phyloP scores from a whole-genome alignment of 2,329 filamentous ascomycete genomes.

The Exophiala oligosperma region DNA sequence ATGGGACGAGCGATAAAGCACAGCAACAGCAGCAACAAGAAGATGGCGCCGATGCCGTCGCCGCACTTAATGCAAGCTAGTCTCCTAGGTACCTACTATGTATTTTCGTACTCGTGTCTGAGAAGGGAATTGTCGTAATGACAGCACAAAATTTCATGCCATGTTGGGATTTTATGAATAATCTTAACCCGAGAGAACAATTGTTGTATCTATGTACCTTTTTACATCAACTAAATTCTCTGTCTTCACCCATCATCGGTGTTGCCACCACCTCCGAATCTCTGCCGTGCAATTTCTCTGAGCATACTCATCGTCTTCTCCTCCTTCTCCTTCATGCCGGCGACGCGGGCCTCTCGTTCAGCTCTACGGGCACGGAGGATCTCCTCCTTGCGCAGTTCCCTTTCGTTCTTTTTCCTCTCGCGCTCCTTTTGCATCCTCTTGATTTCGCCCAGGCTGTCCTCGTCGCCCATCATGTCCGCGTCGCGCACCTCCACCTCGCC shows the following conservation, averaged over 20 bases:
- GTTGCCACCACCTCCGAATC: slow-evolving; percentile 59
- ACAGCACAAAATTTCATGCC: too few relatives aligned
- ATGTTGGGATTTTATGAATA: too few relatives aligned
- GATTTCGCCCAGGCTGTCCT: slow-evolving; percentile 59
- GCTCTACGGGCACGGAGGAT: slow-evolving; percentile 70
- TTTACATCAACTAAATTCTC: not conserved
- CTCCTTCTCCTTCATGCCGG: slow-evolving; percentile 72
- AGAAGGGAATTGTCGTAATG: not conserved
- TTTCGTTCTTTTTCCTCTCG: slow-evolving; percentile 76
- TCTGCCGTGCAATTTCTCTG: slow-evolving; percentile 72
- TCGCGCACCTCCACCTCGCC: slow-evolving; percentile 66
- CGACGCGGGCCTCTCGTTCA: slow-evolving; percentile 76
- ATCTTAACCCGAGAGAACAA: too few relatives aligned
- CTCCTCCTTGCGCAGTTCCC: slow-evolving; percentile 81
- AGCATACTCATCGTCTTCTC: slow-evolving; percentile 81
- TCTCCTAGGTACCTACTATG: not conserved
- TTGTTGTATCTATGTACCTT: not conserved
- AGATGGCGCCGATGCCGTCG: slow-evolving; percentile 30
- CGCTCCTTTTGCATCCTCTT: slow-evolving; percentile 66
- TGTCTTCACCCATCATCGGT: not conserved
- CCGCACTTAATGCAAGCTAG: slow-evolving; percentile 26
- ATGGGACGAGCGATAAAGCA: not conserved
- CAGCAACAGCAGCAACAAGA: slow-evolving; percentile 6
- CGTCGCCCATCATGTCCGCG: slow-evolving; percentile 70
- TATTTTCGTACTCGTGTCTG: not conserved